Evolutionary conservation across 2,329 filamentous ascomycete genomes (phyloP).

Genomic region (Ophiostoma quercus): DNA sequence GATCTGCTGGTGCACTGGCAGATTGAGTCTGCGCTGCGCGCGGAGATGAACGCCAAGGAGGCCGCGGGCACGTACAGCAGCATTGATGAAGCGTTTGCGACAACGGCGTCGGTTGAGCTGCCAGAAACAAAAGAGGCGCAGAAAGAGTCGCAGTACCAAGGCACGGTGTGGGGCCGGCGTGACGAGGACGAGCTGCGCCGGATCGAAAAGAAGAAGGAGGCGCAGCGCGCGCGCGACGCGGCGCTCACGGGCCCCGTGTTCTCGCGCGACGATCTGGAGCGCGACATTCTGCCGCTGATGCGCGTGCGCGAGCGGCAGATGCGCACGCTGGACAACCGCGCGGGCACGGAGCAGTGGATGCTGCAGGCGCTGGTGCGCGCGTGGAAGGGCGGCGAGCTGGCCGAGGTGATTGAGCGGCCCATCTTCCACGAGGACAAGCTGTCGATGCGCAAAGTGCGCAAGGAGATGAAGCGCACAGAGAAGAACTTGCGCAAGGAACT

Average conservation of each 20-base stretch:
- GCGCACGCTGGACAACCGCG: slow-evolving; percentile 40
- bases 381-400: slow-evolving; percentile 49
- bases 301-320: slow-evolving; percentile 50
- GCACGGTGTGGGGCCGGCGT: neutral
- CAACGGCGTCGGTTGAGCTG: too few relatives aligned
- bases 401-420: slow-evolving; percentile 12
- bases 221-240: neutral
- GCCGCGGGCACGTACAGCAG: too few relatives aligned
- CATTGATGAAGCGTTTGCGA: too few relatives aligned
- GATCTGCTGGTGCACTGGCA: slow-evolving; percentile 64
- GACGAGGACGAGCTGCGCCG: neutral
- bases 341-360: slow-evolving; percentile 49
- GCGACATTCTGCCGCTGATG: slow-evolving; percentile 45
- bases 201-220: neutral
- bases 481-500: neutral
- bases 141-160: neutral
- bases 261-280: slow-evolving; percentile 37
- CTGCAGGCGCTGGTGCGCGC: slow-evolving; percentile 55
- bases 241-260: slow-evolving; percentile 37
- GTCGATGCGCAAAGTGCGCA: neutral
- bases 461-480: neutral
- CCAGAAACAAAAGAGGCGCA: too few relatives aligned
- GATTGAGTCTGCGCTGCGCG: slow-evolving; percentile 53
- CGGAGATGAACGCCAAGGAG: slow-evolving; percentile 34
- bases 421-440: neutral